Base-by-base conservation (phyloP, 1,284 basidiomycete species). In the Lentinus polychrous region DNA sequence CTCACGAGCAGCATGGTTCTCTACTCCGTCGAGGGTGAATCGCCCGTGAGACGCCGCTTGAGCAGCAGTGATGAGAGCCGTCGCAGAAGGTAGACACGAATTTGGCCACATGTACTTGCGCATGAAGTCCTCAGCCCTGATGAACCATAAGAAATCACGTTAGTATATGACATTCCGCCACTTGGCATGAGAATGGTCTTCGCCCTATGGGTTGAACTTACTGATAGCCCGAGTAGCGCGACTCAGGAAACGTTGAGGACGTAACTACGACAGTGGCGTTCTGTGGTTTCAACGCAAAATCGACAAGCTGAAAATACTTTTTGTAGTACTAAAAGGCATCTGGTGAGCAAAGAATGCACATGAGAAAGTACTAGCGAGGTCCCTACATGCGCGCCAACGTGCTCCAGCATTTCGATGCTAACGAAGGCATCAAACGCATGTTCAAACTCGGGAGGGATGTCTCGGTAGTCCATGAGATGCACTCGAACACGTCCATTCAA, bases 21-120 rank as follows among this genome's bases (percentile, higher is more conserved):
- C 86, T 27, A 93, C 81, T n/a, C 78, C 78, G 53, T 94, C 87
- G 15, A 94, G 74, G n/a, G 87, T 83, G 63, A 94, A 86, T 48
- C 79, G 74, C 27, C 83, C 83, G 53, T 82, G 73, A 17, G 86
- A 79, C 10, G 78, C 83, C 0, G 71, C 62, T 42, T 85, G 74
- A 7, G 82, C 82, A 36, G 78, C 80, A 46, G 81, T 78, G 49
- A 87, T 79, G 39, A 89, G 69, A 6, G 78, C 74, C 1, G 86
- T 89, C 14, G 91, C 85, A 46, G 86, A 89, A 1, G 91, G 91
- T 22, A 93, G 69, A 64, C 86, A 90, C 1, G 88, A 90, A 57
- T 94, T 93, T 2, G 92, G 91, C 87, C 92, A 94, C 80, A 94
- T 87, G 69, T 91, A 94, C 57, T 86, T 85, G 45, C 86, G 79